Base-by-base conservation (phyloP, 768 basidiomycete genomes). In the Psilocybe azurescens region DNA sequence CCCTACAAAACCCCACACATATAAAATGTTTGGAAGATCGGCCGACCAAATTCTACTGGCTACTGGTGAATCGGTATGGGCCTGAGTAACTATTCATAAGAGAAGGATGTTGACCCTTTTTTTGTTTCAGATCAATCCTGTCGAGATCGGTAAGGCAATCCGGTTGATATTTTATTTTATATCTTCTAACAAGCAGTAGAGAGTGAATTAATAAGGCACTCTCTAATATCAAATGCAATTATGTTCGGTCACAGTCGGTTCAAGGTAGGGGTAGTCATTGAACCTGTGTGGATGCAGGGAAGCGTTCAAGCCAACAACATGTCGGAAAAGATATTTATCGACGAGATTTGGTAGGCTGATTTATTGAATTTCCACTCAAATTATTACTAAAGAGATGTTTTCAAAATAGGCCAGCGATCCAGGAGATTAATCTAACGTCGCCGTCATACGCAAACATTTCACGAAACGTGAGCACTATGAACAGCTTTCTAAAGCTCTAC, bases 171-270 rank as follows among this genome's bases (percentile, higher is more conserved):
- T 29, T 4, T 18, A 39, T 7, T 51, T 29, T 11, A 16, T 38
- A 14, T 10, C 7, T 10, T 38, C 18, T 51, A 7, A 53, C 38
- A 29, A 46, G 9, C 9, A 28, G n/a, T n/a, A 61, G 60, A 61
- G 47, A 41, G n/a, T 28, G 60, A 61, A 41, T 48, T 61, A n/a
- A 47, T 53, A 7, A 61, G 24, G 18, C 53, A 56, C 11, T 29
- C 60, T 1, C 20, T 55, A 5, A 36, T 61, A 10, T 36, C 46
- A 36, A 55, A 46, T 32, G 60, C 32, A 7, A 28, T 61, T 7
- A 61, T 56, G 60, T 61, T 61, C 41, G 60, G 60, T 5, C 53
- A 61, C 8, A 61, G 46, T 14, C 60, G 53, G 38, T 39, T 28
- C 28, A 50, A 11, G 1, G 44, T 39, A 4, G 60, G 60, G 20